phyloP scores from a whole-genome alignment of 1,284 basidiomycete species.

The Naganishia liquefaciens region DNA sequence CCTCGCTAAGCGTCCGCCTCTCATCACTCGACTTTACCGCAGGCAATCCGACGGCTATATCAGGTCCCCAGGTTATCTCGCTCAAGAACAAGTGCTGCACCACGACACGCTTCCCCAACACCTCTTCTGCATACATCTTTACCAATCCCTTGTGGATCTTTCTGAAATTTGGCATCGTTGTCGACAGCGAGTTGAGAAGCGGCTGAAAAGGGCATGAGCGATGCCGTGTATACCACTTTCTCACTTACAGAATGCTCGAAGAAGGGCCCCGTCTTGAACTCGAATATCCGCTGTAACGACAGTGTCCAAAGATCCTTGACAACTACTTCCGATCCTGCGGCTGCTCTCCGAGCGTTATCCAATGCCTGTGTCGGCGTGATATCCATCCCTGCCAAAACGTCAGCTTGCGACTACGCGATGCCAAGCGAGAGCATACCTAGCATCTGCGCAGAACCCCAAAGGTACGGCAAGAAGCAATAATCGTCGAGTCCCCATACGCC shows the following conservation, averaged over 20 bases:
- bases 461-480: conserved; percentile 94
- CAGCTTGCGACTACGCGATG: neutral
- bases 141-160: conserved; percentile 87
- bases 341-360: conserved; percentile 34
- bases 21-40: neutral
- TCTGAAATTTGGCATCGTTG: conserved; percentile 78
- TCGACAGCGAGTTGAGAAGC: conserved; percentile 80
- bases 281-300: conserved; percentile 73
- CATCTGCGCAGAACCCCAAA: conserved; percentile 78
- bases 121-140: conserved; percentile 97
- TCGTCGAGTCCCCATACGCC: conserved; percentile 99
- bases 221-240: neutral
- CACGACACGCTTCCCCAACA: conserved; percentile 92
- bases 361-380: conserved; percentile 40
- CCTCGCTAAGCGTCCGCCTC: neutral
- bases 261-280: conserved; percentile 83
- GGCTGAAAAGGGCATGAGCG: conserved; percentile 57
- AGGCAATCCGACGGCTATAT: neutral
- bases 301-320: conserved; percentile 72
- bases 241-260: conserved; percentile 71
- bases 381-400: conserved; percentile 34
- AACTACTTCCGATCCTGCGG: neutral
- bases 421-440: conserved; percentile 50
- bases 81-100: conserved; percentile 93
- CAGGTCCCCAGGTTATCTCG: conserved; percentile 51